These are phyloP conservation scores for Durusdinium trenchii DNA, from an alignment of 73 alveolate genomes.

Conservation along the genomic window DNA sequence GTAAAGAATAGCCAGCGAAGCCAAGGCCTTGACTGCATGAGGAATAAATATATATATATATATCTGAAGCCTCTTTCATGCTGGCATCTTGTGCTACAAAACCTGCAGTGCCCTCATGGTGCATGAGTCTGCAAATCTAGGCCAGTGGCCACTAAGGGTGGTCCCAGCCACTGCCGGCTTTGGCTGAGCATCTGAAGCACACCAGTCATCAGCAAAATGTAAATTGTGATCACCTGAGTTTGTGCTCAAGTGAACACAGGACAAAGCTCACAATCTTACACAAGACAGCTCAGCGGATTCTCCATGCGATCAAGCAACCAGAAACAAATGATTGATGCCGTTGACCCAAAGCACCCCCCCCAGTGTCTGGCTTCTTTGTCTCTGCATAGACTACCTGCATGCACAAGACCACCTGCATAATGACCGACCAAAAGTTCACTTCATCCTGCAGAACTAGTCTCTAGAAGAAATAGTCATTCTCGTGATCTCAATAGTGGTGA, in stretches of 20 bases:
- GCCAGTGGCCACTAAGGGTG: slow-evolving; percentile 49
- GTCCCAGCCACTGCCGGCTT: slow-evolving; percentile 59
- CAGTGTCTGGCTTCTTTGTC: slow-evolving; percentile 32
- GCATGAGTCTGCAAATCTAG: neutral
- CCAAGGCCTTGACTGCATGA: neutral
- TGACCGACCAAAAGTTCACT: too few species aligned
- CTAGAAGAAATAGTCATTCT: too few species aligned
- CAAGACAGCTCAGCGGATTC: neutral
- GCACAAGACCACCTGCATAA: too few species aligned
- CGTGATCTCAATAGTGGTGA: too few species aligned
- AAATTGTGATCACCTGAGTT: slow-evolving; percentile 43
- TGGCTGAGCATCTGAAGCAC: slow-evolving; percentile 69
- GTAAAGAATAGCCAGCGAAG: slow-evolving; percentile 1
- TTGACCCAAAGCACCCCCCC: slow-evolving; percentile 76
- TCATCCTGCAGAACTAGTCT: too few species aligned
- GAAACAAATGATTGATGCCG: slow-evolving; percentile 37
- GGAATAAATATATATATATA: neutral
- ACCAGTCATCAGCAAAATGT: slow-evolving; percentile 77
- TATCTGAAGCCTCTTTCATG: neutral
- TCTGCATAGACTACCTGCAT: slow-evolving; percentile 64
- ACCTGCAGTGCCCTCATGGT: neutral
- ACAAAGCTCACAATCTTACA: neutral
- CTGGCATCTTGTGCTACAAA: neutral
- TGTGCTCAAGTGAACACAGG: too few species aligned
- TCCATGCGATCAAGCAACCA: slow-evolving; percentile 38